A percentile compares a stretch with the other conserved stretches of the same genome.
Evolutionary conservation across 2,329 filamentous ascomycete species (phyloP).

Genomic region (Penicillium decumbens): DNA sequence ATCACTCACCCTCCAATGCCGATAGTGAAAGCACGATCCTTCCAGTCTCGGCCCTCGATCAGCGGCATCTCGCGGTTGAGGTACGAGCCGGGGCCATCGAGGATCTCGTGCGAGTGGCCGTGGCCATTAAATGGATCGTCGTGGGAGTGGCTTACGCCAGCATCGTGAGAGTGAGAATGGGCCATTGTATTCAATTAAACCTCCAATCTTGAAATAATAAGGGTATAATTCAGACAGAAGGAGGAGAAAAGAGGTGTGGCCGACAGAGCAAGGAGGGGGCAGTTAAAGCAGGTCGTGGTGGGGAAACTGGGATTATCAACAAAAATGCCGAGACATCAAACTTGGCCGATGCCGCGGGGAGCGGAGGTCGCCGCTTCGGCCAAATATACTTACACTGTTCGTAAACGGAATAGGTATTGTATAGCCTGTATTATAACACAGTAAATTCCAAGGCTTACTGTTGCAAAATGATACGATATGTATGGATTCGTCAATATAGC

Average conservation of each 20-base stretch:
- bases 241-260: not conserved
- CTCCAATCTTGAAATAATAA: too few species aligned
- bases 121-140: slow-evolving; percentile 59
- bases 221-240: not conserved
- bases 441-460: not conserved
- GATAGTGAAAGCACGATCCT: slow-evolving; percentile 84
- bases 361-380: slow-evolving; percentile 18
- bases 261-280: slow-evolving; percentile 11
- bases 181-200: slow-evolving; percentile 17
- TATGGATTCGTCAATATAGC: slow-evolving; percentile 24
- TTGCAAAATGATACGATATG: slow-evolving; percentile 9
- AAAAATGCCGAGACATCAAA: slow-evolving; percentile 18
- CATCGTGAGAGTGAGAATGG: slow-evolving; percentile 42
- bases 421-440: not conserved
- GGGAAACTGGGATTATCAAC: slow-evolving; percentile 13
- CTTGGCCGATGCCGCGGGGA: slow-evolving; percentile 15
- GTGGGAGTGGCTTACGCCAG: slow-evolving; percentile 45
- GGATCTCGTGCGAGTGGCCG: slow-evolving; percentile 92
- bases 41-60: slow-evolving; percentile 80
- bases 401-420: too few species aligned
- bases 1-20: slow-evolving; percentile 85
- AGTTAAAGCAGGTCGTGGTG: slow-evolving; percentile 14
- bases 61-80: slow-evolving; percentile 89
- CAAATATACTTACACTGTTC: not conserved
- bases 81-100: slow-evolving; percentile 88